Evolutionary conservation across 2,329 filamentous ascomycete species (phyloP).

Genomic region (Nigrospora osmanthi): DNA sequence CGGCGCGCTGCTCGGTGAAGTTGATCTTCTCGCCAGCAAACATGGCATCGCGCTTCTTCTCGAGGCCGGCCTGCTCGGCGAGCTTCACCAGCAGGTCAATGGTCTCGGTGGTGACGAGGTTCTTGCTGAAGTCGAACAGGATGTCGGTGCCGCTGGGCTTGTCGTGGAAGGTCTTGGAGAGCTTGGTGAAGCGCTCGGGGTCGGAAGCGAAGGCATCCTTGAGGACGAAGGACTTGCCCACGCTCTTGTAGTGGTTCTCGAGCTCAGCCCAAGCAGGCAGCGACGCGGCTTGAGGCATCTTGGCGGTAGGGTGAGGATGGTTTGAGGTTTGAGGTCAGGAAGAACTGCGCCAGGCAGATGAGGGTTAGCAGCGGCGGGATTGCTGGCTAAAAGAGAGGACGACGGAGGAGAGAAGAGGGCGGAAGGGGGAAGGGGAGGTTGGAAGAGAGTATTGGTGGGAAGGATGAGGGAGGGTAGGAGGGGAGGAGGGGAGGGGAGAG

Average conservation of each 20-base stretch:
- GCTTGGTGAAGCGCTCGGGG: slow-evolving; percentile 80
- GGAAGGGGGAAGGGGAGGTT: background rate
- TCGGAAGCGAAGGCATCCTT: slow-evolving; percentile 91
- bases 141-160: slow-evolving; percentile 74
- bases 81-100: slow-evolving; percentile 80
- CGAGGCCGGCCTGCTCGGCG: slow-evolving; percentile 82
- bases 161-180: slow-evolving; percentile 79
- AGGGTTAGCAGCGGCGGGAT: background rate
- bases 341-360: background rate
- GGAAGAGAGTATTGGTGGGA: background rate
- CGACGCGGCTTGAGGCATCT: slow-evolving; percentile 76
- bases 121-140: slow-evolving; percentile 98
- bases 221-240: slow-evolving; percentile 84
- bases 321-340: background rate
- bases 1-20: slow-evolving; percentile 94
- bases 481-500: background rate
- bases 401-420: too few relatives aligned
- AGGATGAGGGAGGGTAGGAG: background rate
- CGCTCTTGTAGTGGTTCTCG: slow-evolving; percentile 78
- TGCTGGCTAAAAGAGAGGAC: background rate
- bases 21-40: slow-evolving; percentile 98
- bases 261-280: slow-evolving; percentile 85
- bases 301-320: slow-evolving; percentile 13
- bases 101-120: slow-evolving; percentile 92
- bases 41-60: slow-evolving; percentile 94